A percentile compares a stretch with the other conserved stretches of the same genome.
Evolutionary conservation across 2,329 filamentous ascomycete species (phyloP).

Genomic region (Sarocladium kiliense): DNA sequence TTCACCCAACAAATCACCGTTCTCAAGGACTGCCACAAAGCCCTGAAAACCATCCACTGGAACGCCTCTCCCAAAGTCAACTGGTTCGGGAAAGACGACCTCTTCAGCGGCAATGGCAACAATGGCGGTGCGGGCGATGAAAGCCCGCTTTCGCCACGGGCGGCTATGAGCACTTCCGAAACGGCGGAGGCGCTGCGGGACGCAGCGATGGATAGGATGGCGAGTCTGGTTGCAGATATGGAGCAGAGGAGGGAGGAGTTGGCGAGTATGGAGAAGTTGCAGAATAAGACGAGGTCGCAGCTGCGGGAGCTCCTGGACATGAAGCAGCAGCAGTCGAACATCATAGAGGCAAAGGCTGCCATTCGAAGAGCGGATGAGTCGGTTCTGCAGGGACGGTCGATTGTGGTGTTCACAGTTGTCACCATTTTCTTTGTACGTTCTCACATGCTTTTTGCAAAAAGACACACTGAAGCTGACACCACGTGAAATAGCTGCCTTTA

Average conservation of each 20-base stretch:
- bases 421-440: slow-evolving; percentile 39
- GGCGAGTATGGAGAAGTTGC: slow-evolving; percentile 20
- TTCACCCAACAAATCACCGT: slow-evolving; percentile 12
- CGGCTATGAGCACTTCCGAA: background rate
- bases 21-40: slow-evolving; percentile 14
- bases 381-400: slow-evolving; percentile 35
- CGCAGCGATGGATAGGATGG: slow-evolving; percentile 12
- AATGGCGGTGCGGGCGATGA: background rate
- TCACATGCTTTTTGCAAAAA: background rate
- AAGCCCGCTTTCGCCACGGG: background rate
- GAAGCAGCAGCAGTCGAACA: slow-evolving; percentile 41
- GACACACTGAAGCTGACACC: too few relatives aligned
- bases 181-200: slow-evolving; percentile 7
- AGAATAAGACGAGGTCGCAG: slow-evolving; percentile 21
- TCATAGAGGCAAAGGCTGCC: slow-evolving; percentile 38
- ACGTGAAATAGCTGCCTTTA: slow-evolving; percentile 30
- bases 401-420: slow-evolving; percentile 41
- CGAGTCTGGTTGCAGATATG: slow-evolving; percentile 12
- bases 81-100: slow-evolving; percentile 3
- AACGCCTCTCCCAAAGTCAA: background rate
- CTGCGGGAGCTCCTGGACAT: slow-evolving; percentile 32
- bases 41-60: slow-evolving; percentile 12
- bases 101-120: background rate
- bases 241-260: slow-evolving; percentile 17
- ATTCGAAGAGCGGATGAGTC: slow-evolving; percentile 34